A percentile compares a stretch with the other conserved stretches of the same genome.
Conservation (phyloP, 2,329 filamentous ascomycete species). For the Colletotrichum eremochloae region DNA sequence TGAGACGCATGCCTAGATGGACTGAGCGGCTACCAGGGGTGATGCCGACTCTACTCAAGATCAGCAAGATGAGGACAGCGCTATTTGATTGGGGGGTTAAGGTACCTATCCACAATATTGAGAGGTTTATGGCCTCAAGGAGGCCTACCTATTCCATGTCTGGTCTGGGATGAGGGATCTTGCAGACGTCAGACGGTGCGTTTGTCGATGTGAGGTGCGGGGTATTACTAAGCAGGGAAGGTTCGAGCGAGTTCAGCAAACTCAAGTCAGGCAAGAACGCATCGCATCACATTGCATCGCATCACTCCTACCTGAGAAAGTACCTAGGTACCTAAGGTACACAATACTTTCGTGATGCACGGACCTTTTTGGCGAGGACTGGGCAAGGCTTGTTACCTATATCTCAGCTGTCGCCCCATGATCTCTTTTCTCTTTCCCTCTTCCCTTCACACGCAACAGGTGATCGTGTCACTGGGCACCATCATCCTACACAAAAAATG, state of each 20-base stretch:
- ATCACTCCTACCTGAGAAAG: too few species aligned
- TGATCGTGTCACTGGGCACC: background rate
- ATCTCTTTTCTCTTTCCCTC: constrained; percentile 1
- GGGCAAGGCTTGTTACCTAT: background rate
- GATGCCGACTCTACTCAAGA: background rate
- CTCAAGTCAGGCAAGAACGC: background rate
- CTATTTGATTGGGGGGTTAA: background rate
- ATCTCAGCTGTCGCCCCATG: constrained; percentile 5
- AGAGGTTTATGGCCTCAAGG: background rate
- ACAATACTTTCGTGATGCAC: background rate
- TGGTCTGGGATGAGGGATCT: constrained; percentile 4
- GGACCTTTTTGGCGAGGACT: background rate
- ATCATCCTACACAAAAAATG: background rate
- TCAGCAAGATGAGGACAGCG: background rate
- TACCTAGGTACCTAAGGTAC: too few species aligned
- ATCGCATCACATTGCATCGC: too few species aligned
- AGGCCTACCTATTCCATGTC: background rate
- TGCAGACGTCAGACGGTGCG: background rate
- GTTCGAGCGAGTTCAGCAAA: background rate
- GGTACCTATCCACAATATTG: too few species aligned
- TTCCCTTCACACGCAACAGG: background rate
- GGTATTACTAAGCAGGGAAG: background rate
- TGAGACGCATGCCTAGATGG: constrained; percentile 13
- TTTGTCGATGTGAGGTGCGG: background rate
- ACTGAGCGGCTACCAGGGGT: background rate